These are phyloP conservation scores for Skeletonema menzelii DNA, from an alignment of 108 stramenopile genomes.

Conservation along the genomic window DNA sequence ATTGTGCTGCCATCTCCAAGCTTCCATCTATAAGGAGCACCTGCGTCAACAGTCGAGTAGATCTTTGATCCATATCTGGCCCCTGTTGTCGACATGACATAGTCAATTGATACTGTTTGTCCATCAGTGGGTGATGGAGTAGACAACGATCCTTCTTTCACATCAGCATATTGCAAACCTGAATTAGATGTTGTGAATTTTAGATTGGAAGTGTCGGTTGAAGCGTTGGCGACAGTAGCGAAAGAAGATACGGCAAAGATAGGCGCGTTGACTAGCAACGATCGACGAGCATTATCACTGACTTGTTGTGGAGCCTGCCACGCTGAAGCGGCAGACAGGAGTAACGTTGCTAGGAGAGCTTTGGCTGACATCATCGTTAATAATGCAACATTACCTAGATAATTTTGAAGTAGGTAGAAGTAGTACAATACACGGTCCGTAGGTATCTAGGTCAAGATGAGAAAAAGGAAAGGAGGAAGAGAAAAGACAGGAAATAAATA, in stretches of 20 bases:
- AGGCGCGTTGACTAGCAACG: conserved; percentile 2
- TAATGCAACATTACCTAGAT: too few species aligned
- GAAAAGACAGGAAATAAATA: too few species aligned
- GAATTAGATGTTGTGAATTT: conserved; percentile 36
- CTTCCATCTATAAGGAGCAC: conserved; percentile 66
- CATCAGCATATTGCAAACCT: conserved; percentile 73
- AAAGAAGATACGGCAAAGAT: conserved; percentile 11
- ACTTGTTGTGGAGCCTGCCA: conserved; percentile 4
- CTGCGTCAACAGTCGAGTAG: conserved; percentile 55
- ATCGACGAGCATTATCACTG: conserved; percentile 1
- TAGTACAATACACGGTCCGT: too few species aligned
- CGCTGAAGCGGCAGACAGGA: neutral
- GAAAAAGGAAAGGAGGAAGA: too few species aligned
- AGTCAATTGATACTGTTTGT: conserved; percentile 60
- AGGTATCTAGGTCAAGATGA: too few species aligned
- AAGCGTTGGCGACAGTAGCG: conserved; percentile 12
- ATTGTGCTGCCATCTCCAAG: conserved; percentile 71
- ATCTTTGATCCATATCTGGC: conserved; percentile 74
- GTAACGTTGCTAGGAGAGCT: neutral
- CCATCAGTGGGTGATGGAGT: conserved; percentile 31
- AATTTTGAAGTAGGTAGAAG: too few species aligned
- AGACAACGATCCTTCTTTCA: conserved; percentile 53
- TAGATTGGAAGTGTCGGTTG: conserved; percentile 6
- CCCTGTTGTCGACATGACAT: conserved; percentile 75
- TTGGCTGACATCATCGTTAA: neutral